Base-by-base conservation (phyloP, 2,329 filamentous ascomycete species). In the Sporothrix protearum region DNA sequence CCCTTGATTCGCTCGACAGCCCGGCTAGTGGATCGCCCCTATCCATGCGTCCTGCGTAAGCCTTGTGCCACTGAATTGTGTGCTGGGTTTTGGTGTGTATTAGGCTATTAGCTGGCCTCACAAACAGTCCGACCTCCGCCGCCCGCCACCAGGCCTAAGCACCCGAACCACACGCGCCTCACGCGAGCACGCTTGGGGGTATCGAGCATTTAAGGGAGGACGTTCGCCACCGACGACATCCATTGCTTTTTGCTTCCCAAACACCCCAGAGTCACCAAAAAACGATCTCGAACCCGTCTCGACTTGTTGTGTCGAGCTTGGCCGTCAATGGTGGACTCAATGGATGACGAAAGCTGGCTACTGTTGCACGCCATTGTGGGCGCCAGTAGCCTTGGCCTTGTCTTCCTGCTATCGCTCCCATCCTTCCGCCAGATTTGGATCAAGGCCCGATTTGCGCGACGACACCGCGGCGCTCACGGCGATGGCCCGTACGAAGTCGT, bases 401-500 rank as follows among this genome's bases (percentile, higher is more conserved):
- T 75, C n/a, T 10, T 57, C 22, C 49, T 75, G 28, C 69, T 77
- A 28, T 74, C 74, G 5, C 64, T 75, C 16, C 77, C 77, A 3
- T 73, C 75, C 45, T 36, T 76, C 45, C 57, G 36, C 10, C 72
- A 76, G 53, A 25, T 72, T 59, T 72, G 55, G 71, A 67, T 69
- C 59, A 70, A 69, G 69, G 70, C 73, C 7, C n/a, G 61, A 36
- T 19, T 57, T 36, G 71, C 76, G 45, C 71, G 69, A 22, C 71
- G 72, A 49, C n/a, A 55, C 6, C 70, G 68, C 30, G 71, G 71
- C 33, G 72, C 57, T 14, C 61, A 64, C 0, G 55, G 53, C 9
- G 57, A 51, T 36, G 71, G 71, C 14, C 75, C 73, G 0, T 77
- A 78, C 55, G 73, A 73, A 22, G 73, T 69, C 8, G 49, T 78